Evolutionary conservation across 495 filamentous ascomycete genomes (phyloP), one percentile per base, ranked within the genome.

Genomic region (Neurospora cerealis): DNA sequence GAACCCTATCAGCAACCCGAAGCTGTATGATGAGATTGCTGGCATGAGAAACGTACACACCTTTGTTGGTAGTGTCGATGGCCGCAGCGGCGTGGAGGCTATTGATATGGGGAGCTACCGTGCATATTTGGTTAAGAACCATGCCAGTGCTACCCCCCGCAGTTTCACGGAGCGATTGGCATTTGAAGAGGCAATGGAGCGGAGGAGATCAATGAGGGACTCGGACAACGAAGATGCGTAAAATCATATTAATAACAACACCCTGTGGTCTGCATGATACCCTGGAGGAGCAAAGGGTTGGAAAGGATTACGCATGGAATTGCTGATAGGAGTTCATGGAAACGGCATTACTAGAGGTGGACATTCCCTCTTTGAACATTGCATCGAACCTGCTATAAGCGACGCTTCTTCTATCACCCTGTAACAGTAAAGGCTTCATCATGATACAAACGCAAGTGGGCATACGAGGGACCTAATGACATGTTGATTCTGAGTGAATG

Each of bases 31-130:
- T 40, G 81, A 83, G 74, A 85, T 85, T 3, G 80, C 81, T 0
- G 75, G 80, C 69, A 82, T 87, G 81, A 83, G 83, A 44, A 81
- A 85, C 37, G 81, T 87, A 36, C 79, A 80, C 19, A 80, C 79
- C 8, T 85, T 85, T 36, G 81, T 87, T 11, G 85, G 85, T 1
- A 84, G 85, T 46, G 77, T 87, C 17, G 81, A 85, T 40, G 84
- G 81, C 36, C 74, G 80, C 44, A 83, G 76, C 41, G 83, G 79
- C 24, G 75, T 82, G 34, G 84, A 86, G 62, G 77, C 81, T 10
- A 76, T 77, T n/a, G 78, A 80, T 40, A 21, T 80, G 48, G 81
- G 80, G 17, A 85, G 81, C 71, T 87, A 82, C 74, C 76, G 81
- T 15, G 75, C 66, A 75, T 76, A 66, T 44, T 21, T 74, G 15